Conservation (phyloP, 345 rosid genomes). For the Anacardium occidentale region DNA sequence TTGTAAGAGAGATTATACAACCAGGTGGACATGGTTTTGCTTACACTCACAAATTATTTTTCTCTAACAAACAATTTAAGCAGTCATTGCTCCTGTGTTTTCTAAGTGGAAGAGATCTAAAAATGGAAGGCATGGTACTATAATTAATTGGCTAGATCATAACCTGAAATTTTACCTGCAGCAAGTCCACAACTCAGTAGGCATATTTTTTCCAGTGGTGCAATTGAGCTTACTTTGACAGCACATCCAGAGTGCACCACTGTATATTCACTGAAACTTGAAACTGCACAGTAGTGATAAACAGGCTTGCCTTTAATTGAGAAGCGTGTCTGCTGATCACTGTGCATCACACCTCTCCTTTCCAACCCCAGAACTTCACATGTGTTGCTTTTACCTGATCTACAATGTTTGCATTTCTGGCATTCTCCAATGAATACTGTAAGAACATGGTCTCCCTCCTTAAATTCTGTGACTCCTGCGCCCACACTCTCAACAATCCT, state of each 20-base stretch:
- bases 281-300: constrained; percentile 86
- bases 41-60: too few species aligned
- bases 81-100: neutral
- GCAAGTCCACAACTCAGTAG: constrained; percentile 87
- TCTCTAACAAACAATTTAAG: neutral
- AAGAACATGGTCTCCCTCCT: constrained; percentile 81
- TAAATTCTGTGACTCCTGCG: constrained; percentile 69
- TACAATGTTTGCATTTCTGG: constrained; percentile 62
- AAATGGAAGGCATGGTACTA: neutral
- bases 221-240: constrained; percentile 63
- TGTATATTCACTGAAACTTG: constrained; percentile 91
- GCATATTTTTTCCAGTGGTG: constrained; percentile 80
- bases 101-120: neutral
- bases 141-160: neutral
- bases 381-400: constrained; percentile 74
- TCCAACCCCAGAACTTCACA: constrained; percentile 87
- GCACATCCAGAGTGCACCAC: constrained; percentile 96
- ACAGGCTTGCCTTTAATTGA: constrained; percentile 70
- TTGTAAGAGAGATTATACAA: neutral
- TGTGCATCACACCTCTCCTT: constrained; percentile 86
- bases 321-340: constrained; percentile 72
- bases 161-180: constrained; percentile 47
- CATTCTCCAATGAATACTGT: constrained; percentile 90
- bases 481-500: constrained; percentile 92
- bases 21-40: neutral